Evolutionary conservation across 257 asterid genomes (phyloP).

Genomic region (Primulina tabacum): DNA sequence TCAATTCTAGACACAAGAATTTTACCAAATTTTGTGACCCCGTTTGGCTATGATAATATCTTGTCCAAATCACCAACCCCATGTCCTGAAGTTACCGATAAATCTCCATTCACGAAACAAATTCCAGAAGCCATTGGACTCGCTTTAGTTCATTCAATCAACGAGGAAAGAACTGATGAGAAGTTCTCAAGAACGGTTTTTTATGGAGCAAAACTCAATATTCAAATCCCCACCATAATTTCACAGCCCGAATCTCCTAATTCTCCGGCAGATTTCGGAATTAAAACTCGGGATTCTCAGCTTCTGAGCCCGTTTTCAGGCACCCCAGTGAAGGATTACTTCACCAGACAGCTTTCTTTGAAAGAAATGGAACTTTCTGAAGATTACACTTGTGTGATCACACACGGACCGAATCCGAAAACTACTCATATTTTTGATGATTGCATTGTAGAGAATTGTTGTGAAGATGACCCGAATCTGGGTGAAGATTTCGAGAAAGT

Average conservation of each 20-base stretch:
- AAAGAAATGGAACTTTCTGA: constrained; percentile 89
- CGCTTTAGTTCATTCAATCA: constrained; percentile 69
- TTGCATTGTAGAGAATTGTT: constrained; percentile 63
- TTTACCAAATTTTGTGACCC: constrained; percentile 41
- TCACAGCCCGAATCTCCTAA: constrained; percentile 48
- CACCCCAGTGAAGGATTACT: constrained; percentile 32
- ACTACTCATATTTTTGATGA: constrained; percentile 79
- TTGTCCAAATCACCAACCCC: constrained; percentile 14
- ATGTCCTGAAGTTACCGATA: neutral
- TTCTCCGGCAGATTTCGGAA: constrained; percentile 88
- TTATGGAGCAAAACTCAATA: constrained; percentile 73
- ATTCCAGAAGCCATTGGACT: constrained; percentile 66
- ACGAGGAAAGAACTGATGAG: constrained; percentile 25
- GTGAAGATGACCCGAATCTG: constrained; percentile 26
- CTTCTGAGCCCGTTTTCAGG: constrained; percentile 31
- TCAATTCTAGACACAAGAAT: constrained; percentile 61
- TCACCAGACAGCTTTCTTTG: constrained; percentile 52
- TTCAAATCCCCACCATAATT: constrained; percentile 49
- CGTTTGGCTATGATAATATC: constrained; percentile 42
- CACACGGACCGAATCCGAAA: constrained; percentile 84
- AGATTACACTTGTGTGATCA: constrained; percentile 88
- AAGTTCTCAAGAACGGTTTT: constrained; percentile 44
- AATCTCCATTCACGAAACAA: neutral
- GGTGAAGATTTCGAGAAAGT: constrained; percentile 11
- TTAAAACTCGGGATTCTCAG: constrained; percentile 57